Conservation (phyloP, 257 asterid species). For the Jasminum sambac region DNA sequence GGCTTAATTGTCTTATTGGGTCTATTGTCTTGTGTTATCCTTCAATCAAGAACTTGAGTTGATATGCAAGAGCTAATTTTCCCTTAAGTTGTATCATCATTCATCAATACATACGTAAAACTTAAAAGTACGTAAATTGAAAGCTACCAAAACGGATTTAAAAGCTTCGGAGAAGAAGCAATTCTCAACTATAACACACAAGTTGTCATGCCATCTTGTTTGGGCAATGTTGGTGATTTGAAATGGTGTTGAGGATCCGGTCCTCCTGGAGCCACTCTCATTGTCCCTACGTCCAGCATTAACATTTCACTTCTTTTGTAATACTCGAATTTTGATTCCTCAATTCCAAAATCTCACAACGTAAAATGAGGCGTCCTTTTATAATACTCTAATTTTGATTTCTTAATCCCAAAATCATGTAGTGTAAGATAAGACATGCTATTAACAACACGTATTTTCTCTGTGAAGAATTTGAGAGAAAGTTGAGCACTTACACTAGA, state of each 20-base stretch:
- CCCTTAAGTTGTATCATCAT: too few species aligned
- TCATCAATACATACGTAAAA: too few species aligned
- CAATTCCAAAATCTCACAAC: constrained; percentile 34
- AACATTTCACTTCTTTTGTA: constrained; percentile 37
- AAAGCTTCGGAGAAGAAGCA: too few species aligned
- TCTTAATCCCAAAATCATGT: constrained; percentile 37
- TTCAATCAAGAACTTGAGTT: too few species aligned
- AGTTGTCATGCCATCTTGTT: not conserved
- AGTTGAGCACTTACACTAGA: constrained; percentile 3
- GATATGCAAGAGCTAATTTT: too few species aligned
- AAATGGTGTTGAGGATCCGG: constrained; percentile 53
- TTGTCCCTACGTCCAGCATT: constrained; percentile 24
- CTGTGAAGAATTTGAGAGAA: not conserved
- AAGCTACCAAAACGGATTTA: too few species aligned
- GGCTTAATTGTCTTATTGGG: too few species aligned
- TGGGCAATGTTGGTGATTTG: constrained; percentile 19
- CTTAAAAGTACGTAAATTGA: too few species aligned
- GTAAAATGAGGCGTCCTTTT: constrained; percentile 30
- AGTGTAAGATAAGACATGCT: constrained; percentile 12
- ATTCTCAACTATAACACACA: not conserved
- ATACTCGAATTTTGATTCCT: constrained; percentile 35
- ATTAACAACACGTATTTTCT: not conserved
- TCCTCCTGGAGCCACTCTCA: constrained; percentile 44
- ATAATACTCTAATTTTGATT: constrained; percentile 34
- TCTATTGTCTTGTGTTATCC: too few species aligned